These are phyloP conservation scores for Alternaria brassicae DNA, from an alignment of 2,329 filamentous ascomycete genomes.

Conservation along the genomic window DNA sequence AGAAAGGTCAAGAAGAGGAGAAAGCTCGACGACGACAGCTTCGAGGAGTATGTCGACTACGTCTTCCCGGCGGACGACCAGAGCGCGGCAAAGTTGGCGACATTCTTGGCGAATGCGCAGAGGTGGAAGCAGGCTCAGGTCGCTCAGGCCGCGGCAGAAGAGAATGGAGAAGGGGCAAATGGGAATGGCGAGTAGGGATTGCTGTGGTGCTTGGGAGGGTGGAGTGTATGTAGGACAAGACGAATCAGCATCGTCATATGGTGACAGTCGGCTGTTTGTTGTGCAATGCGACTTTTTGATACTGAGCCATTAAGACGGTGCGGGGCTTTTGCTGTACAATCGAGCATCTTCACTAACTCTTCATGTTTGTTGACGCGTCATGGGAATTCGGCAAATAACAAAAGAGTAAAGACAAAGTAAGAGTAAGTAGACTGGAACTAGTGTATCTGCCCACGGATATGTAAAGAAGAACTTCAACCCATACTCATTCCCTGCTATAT, in stretches of 20 bases:
- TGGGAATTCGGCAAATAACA: too few species aligned
- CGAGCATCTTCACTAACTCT: too few species aligned
- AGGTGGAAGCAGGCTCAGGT: constrained; percentile 76
- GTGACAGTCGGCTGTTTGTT: too few species aligned
- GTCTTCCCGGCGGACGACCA: constrained; percentile 96
- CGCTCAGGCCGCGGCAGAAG: constrained; percentile 20
- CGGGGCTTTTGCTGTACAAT: not conserved
- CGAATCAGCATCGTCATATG: too few species aligned
- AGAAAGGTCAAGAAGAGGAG: constrained; percentile 90
- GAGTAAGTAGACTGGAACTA: too few species aligned
- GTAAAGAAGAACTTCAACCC: too few species aligned
- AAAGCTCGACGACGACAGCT: constrained; percentile 88
- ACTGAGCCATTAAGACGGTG: too few species aligned
- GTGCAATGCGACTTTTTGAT: too few species aligned
- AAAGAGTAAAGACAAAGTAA: not conserved
- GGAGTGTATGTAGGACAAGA: not conserved
- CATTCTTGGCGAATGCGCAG: constrained; percentile 83
- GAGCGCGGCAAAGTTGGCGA: constrained; percentile 81
- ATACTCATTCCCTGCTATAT: too few species aligned
- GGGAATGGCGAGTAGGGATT: not conserved
- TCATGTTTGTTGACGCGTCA: too few species aligned
- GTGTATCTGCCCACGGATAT: too few species aligned
- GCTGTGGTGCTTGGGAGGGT: too few species aligned
- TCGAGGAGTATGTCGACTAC: constrained; percentile 97
- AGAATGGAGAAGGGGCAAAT: not conserved